Base-by-base conservation (phyloP, 2,329 filamentous ascomycete genomes). In the Penicillium digitatum region DNA sequence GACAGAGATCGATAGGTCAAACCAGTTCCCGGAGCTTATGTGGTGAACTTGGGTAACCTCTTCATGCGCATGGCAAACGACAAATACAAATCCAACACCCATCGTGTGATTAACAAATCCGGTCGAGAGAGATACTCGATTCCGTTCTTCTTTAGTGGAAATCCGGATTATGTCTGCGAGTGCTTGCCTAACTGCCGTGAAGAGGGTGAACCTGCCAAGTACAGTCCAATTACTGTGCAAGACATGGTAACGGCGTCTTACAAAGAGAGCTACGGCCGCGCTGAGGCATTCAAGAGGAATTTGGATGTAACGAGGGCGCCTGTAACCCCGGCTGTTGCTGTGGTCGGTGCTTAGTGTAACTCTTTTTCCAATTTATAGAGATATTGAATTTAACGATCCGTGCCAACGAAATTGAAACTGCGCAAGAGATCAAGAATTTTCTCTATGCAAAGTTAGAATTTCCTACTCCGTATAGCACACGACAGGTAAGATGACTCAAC, bases 11-110 rank as follows among this genome's bases (percentile, higher is more conserved):
- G 1, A 22, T n/a, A 66, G 63, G 63, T 66, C 7, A 60, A 66
- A 49, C 68, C 69, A 2, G 56, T 65, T 12, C 56, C 62, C 9
- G 66, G 65, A 6, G 66, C 67, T 6, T 69, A 67, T 38, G 67
- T 71, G 0, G 65, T 73, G 1, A 73, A 72, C 20, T 54, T 71
- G 16, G 69, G 68, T 8, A 71, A 78, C 46, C 59, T 76, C 22
- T 75, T 77, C 63, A 73, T 73, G 72, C 67, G 71, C 22, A 75
- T 73, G 75, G 66, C 69, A 2, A 76, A 76, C 52, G 73, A 76
- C 53, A 67, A 63, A 45, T 77, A 76, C 55, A 73, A 72, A n/a
- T 74, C 69, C 0, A 76, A 74, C 46, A 61, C 71, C 12, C 75
- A 77, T 54, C 69, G 74, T 0, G 75, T 77, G 0, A 76, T 78